Base-by-base conservation (phyloP, 2,329 filamentous ascomycete genomes). In the Myriosclerotinia duriaeana region DNA sequence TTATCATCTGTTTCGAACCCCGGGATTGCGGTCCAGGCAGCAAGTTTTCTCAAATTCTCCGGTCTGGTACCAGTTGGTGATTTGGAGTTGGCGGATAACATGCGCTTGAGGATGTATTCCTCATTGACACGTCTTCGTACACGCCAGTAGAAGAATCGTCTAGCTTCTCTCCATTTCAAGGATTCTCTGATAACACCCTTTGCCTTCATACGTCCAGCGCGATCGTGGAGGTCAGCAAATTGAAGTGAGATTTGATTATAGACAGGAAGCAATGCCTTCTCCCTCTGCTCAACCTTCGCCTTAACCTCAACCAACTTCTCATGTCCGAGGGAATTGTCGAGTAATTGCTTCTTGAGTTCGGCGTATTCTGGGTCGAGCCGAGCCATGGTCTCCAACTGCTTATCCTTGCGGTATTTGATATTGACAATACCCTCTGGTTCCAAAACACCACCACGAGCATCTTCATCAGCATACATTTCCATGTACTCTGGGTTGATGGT, bases 121-220 rank as follows among this genome's bases (percentile, higher is more conserved):
- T 99, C 95, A 80, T 96, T 98, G 77, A 99, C 85, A 81, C 95
- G 88, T 78, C 95, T 91, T 79, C 96, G 93, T 70, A 97, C 89
- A 80, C 95, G 94, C 95, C 96, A 99, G 90, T 98, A 99, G 85
- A 99, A 98, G 91, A 95, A 98, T 77, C 94, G 90, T 71, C 95
- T 89, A 12, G 94, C 89, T 74, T 97, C 90, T 78, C 87, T 84
- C 95, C 94, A 98, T 75, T 89, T 86, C 52, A 99, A 85, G 15
- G 88, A 82, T 74, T 91, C 86, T 70, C 95, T 92, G 75, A 99
- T 97, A 66, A 90, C 89, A 69, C 93, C 90, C 88, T 99, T 99
- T 79, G 95, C 95, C 83, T 97, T 87, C 95, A 99, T 99, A 80
- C 95, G 92, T 68, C 93, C 95, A 53, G 95, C 89, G 56, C 95